Evolutionary conservation across 768 basidiomycete genomes (phyloP), one percentile per base, ranked within the genome.

Genomic region (Cystofilobasidium capitatum): DNA sequence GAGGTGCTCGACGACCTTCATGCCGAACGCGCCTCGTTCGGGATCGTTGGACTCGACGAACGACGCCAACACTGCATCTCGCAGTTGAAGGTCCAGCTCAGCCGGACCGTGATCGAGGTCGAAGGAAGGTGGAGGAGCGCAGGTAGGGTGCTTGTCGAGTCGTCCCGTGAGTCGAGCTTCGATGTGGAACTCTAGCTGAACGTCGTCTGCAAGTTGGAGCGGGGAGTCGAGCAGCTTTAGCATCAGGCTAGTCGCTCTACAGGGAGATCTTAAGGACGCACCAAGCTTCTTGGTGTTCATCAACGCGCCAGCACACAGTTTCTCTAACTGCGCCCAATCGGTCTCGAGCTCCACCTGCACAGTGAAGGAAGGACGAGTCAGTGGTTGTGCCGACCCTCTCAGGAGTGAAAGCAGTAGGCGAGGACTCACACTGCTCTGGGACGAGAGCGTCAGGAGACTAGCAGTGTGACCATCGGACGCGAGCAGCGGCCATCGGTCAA

Each of bases 231-330:
- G 1, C 6, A 40, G 51, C 57, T 26, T 51, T 8, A 40, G 49
- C 1, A 40, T 2, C 24, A 29, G 24, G 26, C n/a, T 29, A 16
- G 29, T 16, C 14, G 20, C 13, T 9, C 17, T 33, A 37, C 29
- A 13, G 3, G 29, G n/a, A 24, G 2, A 17, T 36, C 8, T 13
- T 16, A 10, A 4, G 9, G n/a, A 42, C 66, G 35, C 20, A 68
- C 66, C 66, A 29, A 68, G 59, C 51, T 68, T 68, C 54, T 58
- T 68, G n/a, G 66, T 62, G 45, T 68, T 55, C 22, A 22, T 20
- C 20, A 68, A 24, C n/a, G 59, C 54, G 9, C 49, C 36, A 35
- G n/a, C 37, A 1, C 45, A 24, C 26, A 68, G 54, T 4, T 39
- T 33, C 13, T 42, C 33, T 16, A 68, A 31, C 24, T 68, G 54